phyloP scores from a whole-genome alignment of 306 rosid genomes.

The Mimosa pudica region DNA sequence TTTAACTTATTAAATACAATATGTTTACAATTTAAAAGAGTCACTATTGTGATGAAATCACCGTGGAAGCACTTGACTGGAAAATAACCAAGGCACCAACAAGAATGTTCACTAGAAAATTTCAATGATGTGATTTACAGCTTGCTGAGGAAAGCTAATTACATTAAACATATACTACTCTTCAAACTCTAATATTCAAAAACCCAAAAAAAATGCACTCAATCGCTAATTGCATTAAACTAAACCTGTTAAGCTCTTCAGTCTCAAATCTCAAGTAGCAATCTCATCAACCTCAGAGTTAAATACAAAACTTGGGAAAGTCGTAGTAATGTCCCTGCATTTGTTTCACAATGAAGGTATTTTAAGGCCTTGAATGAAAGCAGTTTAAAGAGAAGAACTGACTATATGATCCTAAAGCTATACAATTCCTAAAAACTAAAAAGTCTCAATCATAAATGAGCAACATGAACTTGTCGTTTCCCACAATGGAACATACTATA shows the following conservation, averaged over 20 bases:
- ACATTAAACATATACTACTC: slow-evolving; percentile 11
- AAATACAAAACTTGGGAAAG: slow-evolving; percentile 96
- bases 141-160: slow-evolving; percentile 26
- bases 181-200: not conserved
- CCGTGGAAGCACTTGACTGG: not conserved
- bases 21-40: not conserved
- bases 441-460: no score
- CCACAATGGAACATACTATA: no score
- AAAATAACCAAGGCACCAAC: not conserved
- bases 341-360: slow-evolving; percentile 28
- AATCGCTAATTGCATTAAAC: slow-evolving; percentile 33
- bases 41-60: not conserved
- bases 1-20: no score
- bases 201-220: not conserved
- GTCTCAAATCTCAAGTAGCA: slow-evolving; percentile 58
- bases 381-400: not conserved
- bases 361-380: not conserved
- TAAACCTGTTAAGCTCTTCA: slow-evolving; percentile 39
- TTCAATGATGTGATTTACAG: slow-evolving; percentile 47
- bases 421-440: no score
- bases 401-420: no score
- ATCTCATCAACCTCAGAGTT: slow-evolving; percentile 89
- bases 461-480: no score
- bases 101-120: slow-evolving; percentile 8
- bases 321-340: slow-evolving; percentile 93